Evolutionary conservation across 179 eudicot species (phyloP), one percentile per base, ranked within the genome.

Genomic region (Beta lomatogona): DNA sequence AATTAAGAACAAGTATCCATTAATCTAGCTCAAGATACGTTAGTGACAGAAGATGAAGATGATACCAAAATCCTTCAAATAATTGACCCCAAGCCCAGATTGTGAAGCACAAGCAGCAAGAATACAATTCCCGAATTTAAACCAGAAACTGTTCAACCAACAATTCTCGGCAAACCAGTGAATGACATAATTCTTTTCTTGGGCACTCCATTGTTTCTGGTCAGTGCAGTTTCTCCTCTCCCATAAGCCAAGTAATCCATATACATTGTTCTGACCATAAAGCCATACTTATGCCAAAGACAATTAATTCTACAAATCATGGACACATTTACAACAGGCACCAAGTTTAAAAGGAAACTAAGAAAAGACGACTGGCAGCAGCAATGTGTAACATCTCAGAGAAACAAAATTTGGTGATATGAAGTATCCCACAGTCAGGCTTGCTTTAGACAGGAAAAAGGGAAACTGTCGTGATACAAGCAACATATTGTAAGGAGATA

Each of bases 261-360:
- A 53, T 5, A 14, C 21, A 55, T 41, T 68, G 16, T 14, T 67
- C 57, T 45, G 18, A 57, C 50, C 77, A 75, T 71, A 71, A 36
- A 8, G 57, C 50, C 77, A 75, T 71, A 71, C 58, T 21, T n/a
- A 48, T 9, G 75, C 58, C 58, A 41, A 55, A 73, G 28, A 54
- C 64, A 21, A 73, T 8, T 25, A 5, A 3, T 28, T 53, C 63
- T 41, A 36, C 18, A 18, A 58, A n/a, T 36, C 65, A 46, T 63
- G 58, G n/a, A 61, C 12, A 46, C 45, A 19, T 76, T 61, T 76
- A 77, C 59, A 64, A n/a, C 11, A 52, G 21, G n/a, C n/a, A n/a
- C 6, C 55, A 68, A 6, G 58, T 6, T 48, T 10, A 25, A 25
- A 15, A 25, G 68, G 14, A 50, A 21, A n/a, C 73, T 46, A 48